Percentiles rank a stretch among this genome's conserved stretches.
Conservation (phyloP, 83 land plant genomes). For the Thuja plicata region DNA sequence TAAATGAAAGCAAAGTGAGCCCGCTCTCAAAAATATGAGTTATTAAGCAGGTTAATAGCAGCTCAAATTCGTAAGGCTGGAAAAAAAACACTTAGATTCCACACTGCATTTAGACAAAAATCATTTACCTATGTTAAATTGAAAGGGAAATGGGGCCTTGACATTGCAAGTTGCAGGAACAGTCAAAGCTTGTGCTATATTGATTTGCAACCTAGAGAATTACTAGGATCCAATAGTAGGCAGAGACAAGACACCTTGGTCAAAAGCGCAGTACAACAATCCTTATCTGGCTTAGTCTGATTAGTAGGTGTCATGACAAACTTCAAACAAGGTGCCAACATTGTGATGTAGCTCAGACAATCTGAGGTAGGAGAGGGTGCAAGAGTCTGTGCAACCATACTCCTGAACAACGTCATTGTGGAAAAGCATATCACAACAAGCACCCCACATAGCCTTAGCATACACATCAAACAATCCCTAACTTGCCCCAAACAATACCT, state of each 20-base stretch:
- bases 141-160: slow-evolving; percentile 30
- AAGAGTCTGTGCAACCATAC: background rate
- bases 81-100: background rate
- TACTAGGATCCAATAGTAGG: background rate
- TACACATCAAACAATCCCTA: no score
- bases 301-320: background rate
- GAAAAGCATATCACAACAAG: background rate
- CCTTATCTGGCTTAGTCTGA: background rate
- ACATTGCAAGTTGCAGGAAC: slow-evolving; percentile 46
- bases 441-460: no score
- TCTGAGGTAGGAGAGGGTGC: background rate
- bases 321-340: slow-evolving; percentile 1
- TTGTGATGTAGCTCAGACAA: background rate
- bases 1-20: no score
- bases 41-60: no score
- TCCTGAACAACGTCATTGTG: background rate
- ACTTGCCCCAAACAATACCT: no score
- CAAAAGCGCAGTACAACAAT: background rate
- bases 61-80: background rate
- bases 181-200: slow-evolving; percentile 36
- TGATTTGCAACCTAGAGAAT: slow-evolving; percentile 24
- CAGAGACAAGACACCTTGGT: background rate
- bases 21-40: background rate
- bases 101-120: background rate
- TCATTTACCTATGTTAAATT: slow-evolving; percentile 23